phyloP scores from a whole-genome alignment of 2,329 filamentous ascomycete species.

The Fusarium sterilihyphosum region DNA sequence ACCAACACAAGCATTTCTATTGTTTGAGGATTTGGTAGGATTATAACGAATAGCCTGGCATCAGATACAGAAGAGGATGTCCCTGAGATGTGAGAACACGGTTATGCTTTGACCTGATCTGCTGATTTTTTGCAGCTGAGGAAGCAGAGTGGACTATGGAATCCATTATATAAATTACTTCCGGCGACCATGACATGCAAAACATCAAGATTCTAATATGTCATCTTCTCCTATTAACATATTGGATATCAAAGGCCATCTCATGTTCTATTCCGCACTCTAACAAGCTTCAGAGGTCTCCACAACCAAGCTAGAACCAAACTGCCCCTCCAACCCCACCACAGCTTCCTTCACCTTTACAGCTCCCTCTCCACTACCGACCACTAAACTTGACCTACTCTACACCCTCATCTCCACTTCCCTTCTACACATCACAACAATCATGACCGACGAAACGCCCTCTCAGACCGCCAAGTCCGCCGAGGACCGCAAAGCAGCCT shows the following conservation, averaged over 20 bases:
- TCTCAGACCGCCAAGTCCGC: conserved; percentile 68
- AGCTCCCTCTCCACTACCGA: conserved; percentile 36
- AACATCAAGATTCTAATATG: neutral
- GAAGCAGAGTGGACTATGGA: neutral
- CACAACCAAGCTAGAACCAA: neutral
- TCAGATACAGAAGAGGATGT: neutral
- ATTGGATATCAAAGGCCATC: neutral
- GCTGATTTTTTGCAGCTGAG: accelerated
- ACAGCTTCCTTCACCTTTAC: conserved; percentile 17
- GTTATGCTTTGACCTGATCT: neutral
- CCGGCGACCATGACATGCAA: too few species aligned
- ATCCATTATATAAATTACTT: too few species aligned
- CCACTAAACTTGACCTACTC: conserved; percentile 47
- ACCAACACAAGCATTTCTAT: neutral
- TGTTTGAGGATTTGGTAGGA: neutral
- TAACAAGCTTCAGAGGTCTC: neutral
- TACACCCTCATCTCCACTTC: conserved; percentile 49
- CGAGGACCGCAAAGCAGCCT: conserved; percentile 81
- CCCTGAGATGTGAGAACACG: too few species aligned
- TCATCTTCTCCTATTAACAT: neutral
- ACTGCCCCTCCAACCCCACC: conserved; percentile 28
- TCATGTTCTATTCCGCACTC: neutral
- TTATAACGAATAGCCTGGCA: too few species aligned
- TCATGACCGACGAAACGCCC: conserved; percentile 64
- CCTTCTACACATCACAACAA: conserved; percentile 44